Evolutionary conservation across 257 asterid genomes (phyloP).

Genomic region (Nicotiana knightiana): DNA sequence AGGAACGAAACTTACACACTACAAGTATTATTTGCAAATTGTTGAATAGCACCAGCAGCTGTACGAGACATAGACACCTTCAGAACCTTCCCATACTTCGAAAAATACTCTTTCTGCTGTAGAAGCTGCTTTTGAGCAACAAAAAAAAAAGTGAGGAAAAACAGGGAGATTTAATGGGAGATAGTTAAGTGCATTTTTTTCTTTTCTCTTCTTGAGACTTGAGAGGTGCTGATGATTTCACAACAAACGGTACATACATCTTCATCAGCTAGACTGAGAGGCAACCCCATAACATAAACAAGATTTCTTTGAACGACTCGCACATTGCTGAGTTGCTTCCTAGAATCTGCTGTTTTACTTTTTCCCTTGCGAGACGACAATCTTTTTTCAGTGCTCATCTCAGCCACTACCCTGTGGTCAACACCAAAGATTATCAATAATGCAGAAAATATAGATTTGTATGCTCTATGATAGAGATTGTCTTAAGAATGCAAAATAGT

Average conservation of each 20-base stretch:
- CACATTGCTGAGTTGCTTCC: constrained; percentile 84
- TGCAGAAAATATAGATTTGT: constrained; percentile 7
- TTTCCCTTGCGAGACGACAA: constrained; percentile 63
- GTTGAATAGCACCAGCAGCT: constrained; percentile 85
- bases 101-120: constrained; percentile 71
- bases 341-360: constrained; percentile 68
- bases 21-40: constrained; percentile 83
- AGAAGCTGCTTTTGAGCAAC: constrained; percentile 57
- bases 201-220: not conserved
- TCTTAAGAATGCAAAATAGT: not conserved
- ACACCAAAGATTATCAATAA: constrained; percentile 6
- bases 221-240: not conserved
- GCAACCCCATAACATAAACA: constrained; percentile 92
- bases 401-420: constrained; percentile 46
- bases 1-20: constrained; percentile 69
- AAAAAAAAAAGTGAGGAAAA: not conserved
- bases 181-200: not conserved
- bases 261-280: constrained; percentile 82
- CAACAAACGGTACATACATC: constrained; percentile 42
- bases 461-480: not conserved
- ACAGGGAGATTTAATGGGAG: not conserved
- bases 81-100: constrained; percentile 85
- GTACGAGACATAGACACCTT: constrained; percentile 96
- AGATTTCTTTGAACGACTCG: constrained; percentile 93
- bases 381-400: constrained; percentile 56